Conservation (phyloP, 192 early-diverging fungal species). For the Backusella morwellensis region DNA sequence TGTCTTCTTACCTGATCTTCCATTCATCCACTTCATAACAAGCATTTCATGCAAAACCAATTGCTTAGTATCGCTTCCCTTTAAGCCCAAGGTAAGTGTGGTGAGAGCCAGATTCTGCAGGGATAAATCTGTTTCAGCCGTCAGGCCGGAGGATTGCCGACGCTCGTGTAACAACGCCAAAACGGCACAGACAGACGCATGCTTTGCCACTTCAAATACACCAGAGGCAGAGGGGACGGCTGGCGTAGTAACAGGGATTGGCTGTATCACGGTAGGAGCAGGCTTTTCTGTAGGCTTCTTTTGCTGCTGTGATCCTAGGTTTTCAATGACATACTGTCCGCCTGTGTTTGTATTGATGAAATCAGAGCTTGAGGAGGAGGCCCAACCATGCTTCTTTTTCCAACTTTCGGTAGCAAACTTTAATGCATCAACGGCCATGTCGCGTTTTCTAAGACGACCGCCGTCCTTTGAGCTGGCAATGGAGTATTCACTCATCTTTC, state of each 20-base stretch:
- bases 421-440: conserved; percentile 10
- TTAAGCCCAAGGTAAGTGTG: conserved; percentile 11
- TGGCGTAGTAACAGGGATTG: not conserved
- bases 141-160: conserved; percentile 3
- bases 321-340: not conserved
- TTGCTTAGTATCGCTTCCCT: not conserved
- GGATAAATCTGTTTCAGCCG: conserved; percentile 11
- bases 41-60: conserved; percentile 21
- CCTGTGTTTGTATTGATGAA: not conserved
- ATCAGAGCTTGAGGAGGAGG: not conserved
- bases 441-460: not conserved
- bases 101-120: conserved; percentile 13
- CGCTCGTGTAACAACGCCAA: conserved; percentile 21
- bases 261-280: not conserved
- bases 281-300: not conserved
- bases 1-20: conserved; percentile 9
- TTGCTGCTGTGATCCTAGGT: not conserved
- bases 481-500: conserved; percentile 6
- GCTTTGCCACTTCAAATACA: conserved; percentile 20
- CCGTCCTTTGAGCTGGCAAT: not conserved
- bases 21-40: conserved; percentile 7
- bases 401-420: not conserved
- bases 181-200: conserved; percentile 28
- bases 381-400: conserved; percentile 13
- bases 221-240: not conserved